Conservation (phyloP, 1,139 yeast species). For the Saccharomycopsis hybrid region DNA sequence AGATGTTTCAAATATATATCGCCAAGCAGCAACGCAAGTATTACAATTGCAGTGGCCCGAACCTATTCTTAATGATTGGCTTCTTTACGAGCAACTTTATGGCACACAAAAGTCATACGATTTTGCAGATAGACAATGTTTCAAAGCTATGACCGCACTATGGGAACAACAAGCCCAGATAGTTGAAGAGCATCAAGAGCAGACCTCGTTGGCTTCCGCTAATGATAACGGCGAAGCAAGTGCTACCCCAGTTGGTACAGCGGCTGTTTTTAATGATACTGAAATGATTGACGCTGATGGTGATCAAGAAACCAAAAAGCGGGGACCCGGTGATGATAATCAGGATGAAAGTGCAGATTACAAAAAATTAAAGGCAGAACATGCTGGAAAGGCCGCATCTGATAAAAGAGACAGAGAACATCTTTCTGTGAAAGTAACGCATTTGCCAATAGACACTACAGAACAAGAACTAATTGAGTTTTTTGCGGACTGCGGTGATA, state of each 20-base stretch:
- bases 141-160: conserved; percentile 22
- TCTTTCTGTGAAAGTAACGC: conserved; percentile 41
- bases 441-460: conserved; percentile 31
- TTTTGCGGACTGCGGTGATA: conserved; percentile 59
- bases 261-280: too few relatives aligned
- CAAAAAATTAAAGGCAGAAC: too few relatives aligned
- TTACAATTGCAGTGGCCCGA: conserved; percentile 45
- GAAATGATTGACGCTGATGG: too few relatives aligned
- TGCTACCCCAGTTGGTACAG: conserved; percentile 16
- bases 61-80: conserved; percentile 41
- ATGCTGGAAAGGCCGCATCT: background rate
- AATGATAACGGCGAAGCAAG: background rate
- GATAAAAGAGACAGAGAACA: conserved; percentile 51
- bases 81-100: conserved; percentile 32
- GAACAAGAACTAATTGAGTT: conserved; percentile 35
- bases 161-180: background rate
- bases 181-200: background rate
- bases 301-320: too few relatives aligned
- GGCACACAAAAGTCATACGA: conserved; percentile 31
- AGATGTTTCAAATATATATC: conserved; percentile 26
- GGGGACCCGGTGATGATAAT: too few relatives aligned
- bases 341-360: too few relatives aligned
- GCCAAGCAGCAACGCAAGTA: conserved; percentile 31
- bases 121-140: conserved; percentile 26
- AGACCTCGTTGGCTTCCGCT: background rate